Base-by-base conservation (phyloP, 768 basidiomycete species). In the Agrocybe pediades region DNA sequence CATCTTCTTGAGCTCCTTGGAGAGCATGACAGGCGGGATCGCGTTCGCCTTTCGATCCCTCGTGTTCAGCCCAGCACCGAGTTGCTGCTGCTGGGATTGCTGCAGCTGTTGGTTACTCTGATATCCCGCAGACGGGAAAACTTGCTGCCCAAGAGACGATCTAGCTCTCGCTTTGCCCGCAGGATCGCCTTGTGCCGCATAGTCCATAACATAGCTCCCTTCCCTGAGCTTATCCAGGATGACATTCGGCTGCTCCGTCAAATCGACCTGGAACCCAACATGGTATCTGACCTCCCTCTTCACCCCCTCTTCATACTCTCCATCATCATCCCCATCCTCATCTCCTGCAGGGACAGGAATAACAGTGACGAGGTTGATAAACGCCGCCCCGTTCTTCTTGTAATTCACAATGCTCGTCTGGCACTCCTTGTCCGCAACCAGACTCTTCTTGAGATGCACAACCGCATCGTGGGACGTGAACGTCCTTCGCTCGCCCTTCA, bases 211-310 rank as follows among this genome's bases (percentile, higher is more conserved):
- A 69, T 93, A 93, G 27, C 80, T 84, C 16, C 95, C 95, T 60
- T 91, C 86, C 17, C 80, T 72, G 49, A 95, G 78, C 66, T 87
- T 91, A 59, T 88, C 81, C 49, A 95, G 72, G 55, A 97, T 95
- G 2, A 83, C 83, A 59, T 85, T 85, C 2, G 93, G 94, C 71
- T 95, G 93, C 62, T 88, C 85, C 16, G 86, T 85, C 45, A 99
- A 76, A 70, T 98, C 93, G 51, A 97, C 90, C 71, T 99, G 95
- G 77, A 99, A 98, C 0, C 97, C 97, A 46, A 99, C 87, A 62
- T 92, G 88, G 66, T 89, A 96, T 8, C 84, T 85, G 36, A 91
- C 79, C 41, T 95, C 88, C n/a, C n/a, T n/a, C n/a, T n/a, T n/a
- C n/a, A n/a, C n/a, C n/a, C n/a, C n/a, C n/a, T n/a, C n/a, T n/a